Evolutionary conservation across 805 yeast genomes (phyloP), one percentile per base, ranked within the genome.

Genomic region (Candida easanensis): DNA sequence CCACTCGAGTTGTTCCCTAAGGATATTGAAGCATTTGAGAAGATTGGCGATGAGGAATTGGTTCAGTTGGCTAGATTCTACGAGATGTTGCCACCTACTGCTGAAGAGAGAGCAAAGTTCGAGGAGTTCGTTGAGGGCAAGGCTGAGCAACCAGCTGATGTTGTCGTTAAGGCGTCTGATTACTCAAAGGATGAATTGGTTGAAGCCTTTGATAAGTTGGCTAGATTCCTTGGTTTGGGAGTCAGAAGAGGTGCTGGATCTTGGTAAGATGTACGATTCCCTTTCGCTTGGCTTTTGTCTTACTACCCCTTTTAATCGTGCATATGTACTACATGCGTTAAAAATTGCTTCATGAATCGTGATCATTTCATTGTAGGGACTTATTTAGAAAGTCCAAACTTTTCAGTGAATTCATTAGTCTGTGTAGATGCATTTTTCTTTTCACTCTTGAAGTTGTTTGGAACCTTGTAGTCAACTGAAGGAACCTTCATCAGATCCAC

Each of bases 71-170:
- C 85, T 32, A 74, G 78, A 50, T 88, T 83, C 59, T 89, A 87
- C 68, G 96, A 88, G 57, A 64, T 88, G 42, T 64, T 88, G 33
- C 82, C 88, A n/a, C 80, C 85, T 23, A 73, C 76, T 23, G 66
- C 68, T 31, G 75, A 74, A 48, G 82, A 81, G 52, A 71, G 75
- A 38, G 74, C 73, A 27, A 66, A 68, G 45, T 62, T 77, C 52
- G 74, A 73, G 38, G 77, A 77, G 21, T 73, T 73, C 38, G 56
- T 79, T 43, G 77, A 71, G 25, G 82, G 78, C 16, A 74, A 79
- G 45, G 62, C 72, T 13, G 67, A 68, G 22, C 60, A 69, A 70
- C 40, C 69, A 63, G 45, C 52, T 3, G 54, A 39, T 54, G 46
- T 49, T 19, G 39, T 21, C 1, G 47, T 56, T 33, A 65, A 61